Percentiles rank a stretch among this genome's conserved stretches.
Conservation (phyloP, 768 basidiomycete genomes). For the Suillus subaureus region DNA sequence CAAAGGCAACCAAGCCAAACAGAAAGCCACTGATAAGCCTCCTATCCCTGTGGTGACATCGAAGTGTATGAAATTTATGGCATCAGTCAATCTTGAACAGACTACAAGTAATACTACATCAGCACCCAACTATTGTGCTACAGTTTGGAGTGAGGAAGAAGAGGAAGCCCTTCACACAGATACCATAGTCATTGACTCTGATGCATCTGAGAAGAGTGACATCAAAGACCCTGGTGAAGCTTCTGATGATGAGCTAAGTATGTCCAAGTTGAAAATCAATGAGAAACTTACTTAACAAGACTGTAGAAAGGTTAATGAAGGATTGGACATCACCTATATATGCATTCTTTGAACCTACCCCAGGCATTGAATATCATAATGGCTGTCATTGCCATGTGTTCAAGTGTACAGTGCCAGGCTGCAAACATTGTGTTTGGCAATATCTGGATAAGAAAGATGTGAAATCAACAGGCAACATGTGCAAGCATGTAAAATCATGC, state of each 20-base stretch:
- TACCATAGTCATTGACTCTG: background rate
- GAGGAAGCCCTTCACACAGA: background rate
- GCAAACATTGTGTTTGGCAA: constrained; percentile 16
- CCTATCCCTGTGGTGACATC: background rate
- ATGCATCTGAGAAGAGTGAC: background rate
- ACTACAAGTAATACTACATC: background rate
- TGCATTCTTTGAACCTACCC: constrained; percentile 27
- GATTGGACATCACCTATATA: constrained; percentile 32
- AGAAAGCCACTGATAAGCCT: no score
- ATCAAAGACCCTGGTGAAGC: background rate
- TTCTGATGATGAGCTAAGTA: background rate
- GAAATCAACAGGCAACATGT: constrained; percentile 34
- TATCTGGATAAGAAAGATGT: constrained; percentile 30
- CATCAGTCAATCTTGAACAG: background rate
- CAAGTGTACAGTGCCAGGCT: constrained; percentile 21
- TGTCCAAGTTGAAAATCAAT: background rate
- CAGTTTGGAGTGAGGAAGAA: background rate
- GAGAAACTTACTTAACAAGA: constrained; percentile 5
- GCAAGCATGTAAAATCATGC: constrained; percentile 29
- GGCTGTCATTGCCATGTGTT: constrained; percentile 26
- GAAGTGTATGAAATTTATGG: background rate
- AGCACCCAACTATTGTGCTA: background rate
- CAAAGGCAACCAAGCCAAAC: no score
- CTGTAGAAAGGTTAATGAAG: constrained; percentile 21
- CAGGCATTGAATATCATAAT: constrained; percentile 20